Base-by-base conservation (phyloP, 2,329 filamentous ascomycete genomes). In the Penicillium sclerotigenum region DNA sequence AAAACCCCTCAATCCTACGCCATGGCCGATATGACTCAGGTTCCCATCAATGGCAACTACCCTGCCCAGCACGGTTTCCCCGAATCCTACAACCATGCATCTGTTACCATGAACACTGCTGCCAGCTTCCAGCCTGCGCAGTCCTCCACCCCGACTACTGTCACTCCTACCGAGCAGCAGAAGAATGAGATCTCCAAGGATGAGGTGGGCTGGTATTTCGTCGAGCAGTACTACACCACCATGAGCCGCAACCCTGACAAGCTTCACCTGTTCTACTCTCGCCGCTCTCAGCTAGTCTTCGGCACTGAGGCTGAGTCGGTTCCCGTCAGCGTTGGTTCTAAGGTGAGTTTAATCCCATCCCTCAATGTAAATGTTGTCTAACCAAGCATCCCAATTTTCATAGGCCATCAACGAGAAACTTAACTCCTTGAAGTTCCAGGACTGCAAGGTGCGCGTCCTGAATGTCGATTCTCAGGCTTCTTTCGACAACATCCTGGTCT, bases 121-220 rank as follows among this genome's bases (percentile, higher is more conserved):
- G 64, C 73, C 57, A 70, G 66, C 68, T 73, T 74, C 63, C 70
- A 73, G 63, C 73, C 70, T n/a, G 67, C 68, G 28, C 73, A 73
- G 63, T 70, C 72, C 41, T 72, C 73, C 33, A 75, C 73, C 33
- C 70, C 73, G 26, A 69, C 72, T 37, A 74, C 75, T 59, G 69
- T 69, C 48, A 69, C 73, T 31, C 63, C 66, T 51, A 68, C 64
- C 54, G 73, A 76, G 13, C 63, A 63, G 48, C 63, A 71, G 61
- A 77, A 77, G 65, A 72, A 69, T 62, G 73, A 72, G 58, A 82
- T 85, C 60, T 80, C 79, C 68, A 97, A 96, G 81, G 91, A 96
- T 74, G 91, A 97, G 80, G 91, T 99, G 65, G 94, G 91, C 76
- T 99, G 94, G 94, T 97, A 93, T 80, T 99, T 99, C 68, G 94